Evolutionary conservation across 176 grass and related monocot genomes (phyloP).

Genomic region (Guadua angustifolia): DNA sequence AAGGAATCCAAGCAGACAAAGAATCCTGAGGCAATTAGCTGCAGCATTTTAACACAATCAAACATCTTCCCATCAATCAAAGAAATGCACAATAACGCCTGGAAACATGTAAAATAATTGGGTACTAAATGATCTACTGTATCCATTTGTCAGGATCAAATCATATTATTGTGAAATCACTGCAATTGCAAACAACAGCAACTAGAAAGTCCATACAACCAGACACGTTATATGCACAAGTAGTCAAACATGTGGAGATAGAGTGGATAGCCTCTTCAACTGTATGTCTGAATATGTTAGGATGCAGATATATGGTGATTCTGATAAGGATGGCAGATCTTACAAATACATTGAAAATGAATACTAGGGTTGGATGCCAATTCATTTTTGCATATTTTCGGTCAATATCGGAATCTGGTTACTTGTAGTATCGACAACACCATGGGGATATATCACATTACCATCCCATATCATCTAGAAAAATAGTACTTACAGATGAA

Average conservation of each 20-base stretch:
- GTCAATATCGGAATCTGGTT: neutral
- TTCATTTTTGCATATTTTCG: neutral
- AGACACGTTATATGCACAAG: neutral
- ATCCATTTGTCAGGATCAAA: neutral
- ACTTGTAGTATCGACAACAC: neutral
- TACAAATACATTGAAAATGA: neutral
- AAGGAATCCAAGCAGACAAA: constrained; percentile 96
- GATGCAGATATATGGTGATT: neutral
- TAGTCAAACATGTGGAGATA: neutral
- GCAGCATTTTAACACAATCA: constrained; percentile 74
- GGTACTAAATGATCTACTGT: neutral
- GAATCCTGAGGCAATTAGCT: constrained; percentile 88
- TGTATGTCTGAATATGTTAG: neutral
- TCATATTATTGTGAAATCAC: neutral
- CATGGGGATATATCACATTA: neutral
- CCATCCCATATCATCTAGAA: neutral
- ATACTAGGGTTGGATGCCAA: neutral
- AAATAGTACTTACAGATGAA: neutral
- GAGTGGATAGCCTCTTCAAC: neutral
- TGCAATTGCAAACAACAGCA: neutral
- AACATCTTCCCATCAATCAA: constrained; percentile 39
- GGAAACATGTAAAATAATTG: constrained; percentile 18
- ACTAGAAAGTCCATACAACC: neutral
- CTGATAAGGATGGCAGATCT: neutral
- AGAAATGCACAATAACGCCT: constrained; percentile 4